Percentiles rank a stretch among this genome's conserved stretches.
phyloP scores from a whole-genome alignment of 305 asterid species.

The Solanum hybrid region DNA sequence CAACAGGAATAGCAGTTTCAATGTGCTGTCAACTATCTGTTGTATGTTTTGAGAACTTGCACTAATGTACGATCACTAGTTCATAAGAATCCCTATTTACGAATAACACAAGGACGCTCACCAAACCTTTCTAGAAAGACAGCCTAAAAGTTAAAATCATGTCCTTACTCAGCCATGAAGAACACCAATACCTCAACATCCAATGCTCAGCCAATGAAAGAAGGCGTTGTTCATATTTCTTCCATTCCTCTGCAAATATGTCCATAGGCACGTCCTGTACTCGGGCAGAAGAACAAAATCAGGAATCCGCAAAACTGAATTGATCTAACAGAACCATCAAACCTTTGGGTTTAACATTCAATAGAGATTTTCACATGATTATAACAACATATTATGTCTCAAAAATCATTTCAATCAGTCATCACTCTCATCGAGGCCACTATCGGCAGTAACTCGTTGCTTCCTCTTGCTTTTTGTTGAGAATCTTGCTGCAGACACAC shows the following conservation, averaged over 20 bases:
- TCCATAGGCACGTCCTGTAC: not conserved
- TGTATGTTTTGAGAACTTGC: not conserved
- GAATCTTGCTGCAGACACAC: constrained; percentile 69
- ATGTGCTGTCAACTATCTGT: not conserved
- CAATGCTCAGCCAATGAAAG: not conserved
- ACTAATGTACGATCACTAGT: not conserved
- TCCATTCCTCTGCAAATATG: not conserved
- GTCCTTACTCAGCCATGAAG: not conserved
- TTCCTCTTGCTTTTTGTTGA: constrained; percentile 35
- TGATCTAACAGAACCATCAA: not conserved
- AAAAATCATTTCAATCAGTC: not conserved
- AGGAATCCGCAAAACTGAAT: not conserved
- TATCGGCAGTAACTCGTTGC: not conserved
- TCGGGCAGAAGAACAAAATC: not conserved
- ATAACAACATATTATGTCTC: not conserved
- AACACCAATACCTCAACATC: not conserved
- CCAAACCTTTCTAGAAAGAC: not conserved
- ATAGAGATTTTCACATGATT: not conserved
- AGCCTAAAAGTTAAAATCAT: not conserved
- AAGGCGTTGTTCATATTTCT: not conserved
- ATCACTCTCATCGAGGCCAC: not conserved
- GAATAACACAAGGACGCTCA: not conserved
- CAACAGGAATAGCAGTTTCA: not conserved
- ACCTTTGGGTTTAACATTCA: not conserved
- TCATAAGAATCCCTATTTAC: not conserved